phyloP scores from a whole-genome alignment of 345 rosid genomes.

The Sonneratia caseolaris region DNA sequence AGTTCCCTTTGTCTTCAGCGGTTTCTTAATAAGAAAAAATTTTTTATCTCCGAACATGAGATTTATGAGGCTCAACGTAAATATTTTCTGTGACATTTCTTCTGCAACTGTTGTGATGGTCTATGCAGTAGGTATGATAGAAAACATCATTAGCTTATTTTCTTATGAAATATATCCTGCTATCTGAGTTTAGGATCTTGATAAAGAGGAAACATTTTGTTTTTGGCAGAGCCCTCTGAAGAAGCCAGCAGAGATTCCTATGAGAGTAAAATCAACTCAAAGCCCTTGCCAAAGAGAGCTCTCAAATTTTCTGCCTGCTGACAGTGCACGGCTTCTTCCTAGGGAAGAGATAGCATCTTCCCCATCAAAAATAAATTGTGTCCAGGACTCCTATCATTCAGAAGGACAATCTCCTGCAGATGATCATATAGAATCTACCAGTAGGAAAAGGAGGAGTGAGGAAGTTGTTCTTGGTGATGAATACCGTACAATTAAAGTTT shows the following conservation, averaged over 20 bases:
- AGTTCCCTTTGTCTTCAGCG: background rate
- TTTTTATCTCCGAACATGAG: background rate
- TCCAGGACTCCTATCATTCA: constrained; percentile 9
- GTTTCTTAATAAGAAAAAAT: background rate
- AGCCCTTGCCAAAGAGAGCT: constrained; percentile 12
- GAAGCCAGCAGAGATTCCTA: constrained; percentile 20
- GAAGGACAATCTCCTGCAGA: constrained; percentile 18
- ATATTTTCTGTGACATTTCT: background rate
- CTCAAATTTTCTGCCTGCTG: constrained; percentile 6
- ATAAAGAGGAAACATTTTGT: background rate
- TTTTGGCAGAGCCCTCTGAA: constrained; percentile 2
- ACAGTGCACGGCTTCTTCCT: constrained; percentile 15
- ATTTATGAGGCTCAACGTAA: background rate
- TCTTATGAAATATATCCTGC: background rate
- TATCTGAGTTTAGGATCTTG: background rate
- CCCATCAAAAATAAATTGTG: constrained; percentile 14
- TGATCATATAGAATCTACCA: constrained; percentile 26
- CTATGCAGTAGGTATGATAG: background rate
- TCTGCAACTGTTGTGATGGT: background rate
- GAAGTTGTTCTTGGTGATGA: constrained; percentile 22
- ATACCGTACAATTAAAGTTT: constrained; percentile 16
- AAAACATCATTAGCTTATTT: background rate
- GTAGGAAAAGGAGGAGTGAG: constrained; percentile 43
- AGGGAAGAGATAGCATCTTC: constrained; percentile 14
- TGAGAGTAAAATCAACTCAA: constrained; percentile 5